These are phyloP conservation scores for Rhytidiadelphus loreus DNA, from an alignment of 225 moss, liverwort and hornwort species.

Conservation along the genomic window DNA sequence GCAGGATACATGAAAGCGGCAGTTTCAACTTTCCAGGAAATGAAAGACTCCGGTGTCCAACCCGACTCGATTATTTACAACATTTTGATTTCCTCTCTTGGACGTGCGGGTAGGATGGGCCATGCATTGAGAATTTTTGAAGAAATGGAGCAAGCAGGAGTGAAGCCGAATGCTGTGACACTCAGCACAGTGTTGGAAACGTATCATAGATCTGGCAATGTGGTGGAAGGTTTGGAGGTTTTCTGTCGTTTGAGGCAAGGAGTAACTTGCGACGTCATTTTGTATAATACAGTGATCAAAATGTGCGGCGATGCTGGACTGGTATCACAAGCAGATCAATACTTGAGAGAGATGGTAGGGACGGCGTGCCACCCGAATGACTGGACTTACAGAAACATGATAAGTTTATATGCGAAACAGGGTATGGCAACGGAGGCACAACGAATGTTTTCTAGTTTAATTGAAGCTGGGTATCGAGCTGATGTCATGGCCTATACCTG, in stretches of 20 bases:
- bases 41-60: slow-evolving; percentile 57
- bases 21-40: slow-evolving; percentile 53
- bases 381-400: slow-evolving; percentile 65
- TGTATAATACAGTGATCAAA: slow-evolving; percentile 85
- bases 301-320: slow-evolving; percentile 78
- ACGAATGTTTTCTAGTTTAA: slow-evolving; percentile 35
- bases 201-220: slow-evolving; percentile 64
- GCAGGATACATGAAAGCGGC: slow-evolving; percentile 74
- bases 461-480: slow-evolving; percentile 40
- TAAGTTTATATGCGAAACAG: slow-evolving; percentile 62
- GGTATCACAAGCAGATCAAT: slow-evolving; percentile 46
- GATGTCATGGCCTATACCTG: slow-evolving; percentile 80
- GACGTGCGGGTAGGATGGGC: slow-evolving; percentile 51
- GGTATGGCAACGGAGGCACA: slow-evolving; percentile 71
- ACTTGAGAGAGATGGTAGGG: slow-evolving; percentile 49
- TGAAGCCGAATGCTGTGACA: slow-evolving; percentile 70
- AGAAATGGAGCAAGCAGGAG: slow-evolving; percentile 67
- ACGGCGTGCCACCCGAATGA: slow-evolving; percentile 45
- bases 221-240: slow-evolving; percentile 49
- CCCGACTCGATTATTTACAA: slow-evolving; percentile 82
- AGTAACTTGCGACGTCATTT: slow-evolving; percentile 57
- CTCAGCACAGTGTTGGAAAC: slow-evolving; percentile 72
- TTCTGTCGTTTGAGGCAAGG: slow-evolving; percentile 59
- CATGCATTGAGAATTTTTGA: slow-evolving; percentile 69
- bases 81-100: slow-evolving; percentile 62